Evolutionary conservation across 352 stramenopile species (phyloP).

Genomic region (Globisporangium barbulae): DNA sequence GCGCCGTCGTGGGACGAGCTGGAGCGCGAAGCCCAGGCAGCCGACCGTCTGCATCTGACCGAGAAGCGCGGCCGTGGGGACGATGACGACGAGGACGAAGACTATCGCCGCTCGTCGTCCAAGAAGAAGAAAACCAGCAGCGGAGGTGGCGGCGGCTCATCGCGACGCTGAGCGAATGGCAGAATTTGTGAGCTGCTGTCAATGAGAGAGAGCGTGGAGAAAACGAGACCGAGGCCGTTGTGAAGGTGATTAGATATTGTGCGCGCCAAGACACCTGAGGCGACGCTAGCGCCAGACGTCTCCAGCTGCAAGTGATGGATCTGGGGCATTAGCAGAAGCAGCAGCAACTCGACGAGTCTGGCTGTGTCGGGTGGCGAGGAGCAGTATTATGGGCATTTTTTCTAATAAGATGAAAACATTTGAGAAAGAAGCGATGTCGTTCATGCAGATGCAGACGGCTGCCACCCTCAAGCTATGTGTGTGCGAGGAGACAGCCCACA

Average conservation of each 20-base stretch:
- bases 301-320: neutral
- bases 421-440: neutral
- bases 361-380: neutral
- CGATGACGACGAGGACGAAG: slow-evolving; percentile 55
- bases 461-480: too few relatives aligned
- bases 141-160: slow-evolving; percentile 1
- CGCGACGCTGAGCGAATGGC: neutral
- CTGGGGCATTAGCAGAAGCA: neutral
- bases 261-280: neutral
- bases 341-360: neutral
- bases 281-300: neutral
- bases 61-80: slow-evolving; percentile 50
- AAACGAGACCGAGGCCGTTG: neutral
- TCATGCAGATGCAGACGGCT: too few relatives aligned
- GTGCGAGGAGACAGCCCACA: neutral
- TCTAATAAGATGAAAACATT: neutral
- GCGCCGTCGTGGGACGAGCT: slow-evolving; percentile 79
- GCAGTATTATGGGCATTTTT: neutral
- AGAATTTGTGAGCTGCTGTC: neutral
- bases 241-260: slow-evolving; percentile 9
- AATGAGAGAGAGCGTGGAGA: neutral
- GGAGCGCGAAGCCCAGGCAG: slow-evolving; percentile 73
- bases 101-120: slow-evolving; percentile 48
- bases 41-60: slow-evolving; percentile 46
- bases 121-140: slow-evolving; percentile 45